These are phyloP conservation scores for Flammula alnicola DNA, from an alignment of 1,284 basidiomycete species.

Conservation along the genomic window DNA sequence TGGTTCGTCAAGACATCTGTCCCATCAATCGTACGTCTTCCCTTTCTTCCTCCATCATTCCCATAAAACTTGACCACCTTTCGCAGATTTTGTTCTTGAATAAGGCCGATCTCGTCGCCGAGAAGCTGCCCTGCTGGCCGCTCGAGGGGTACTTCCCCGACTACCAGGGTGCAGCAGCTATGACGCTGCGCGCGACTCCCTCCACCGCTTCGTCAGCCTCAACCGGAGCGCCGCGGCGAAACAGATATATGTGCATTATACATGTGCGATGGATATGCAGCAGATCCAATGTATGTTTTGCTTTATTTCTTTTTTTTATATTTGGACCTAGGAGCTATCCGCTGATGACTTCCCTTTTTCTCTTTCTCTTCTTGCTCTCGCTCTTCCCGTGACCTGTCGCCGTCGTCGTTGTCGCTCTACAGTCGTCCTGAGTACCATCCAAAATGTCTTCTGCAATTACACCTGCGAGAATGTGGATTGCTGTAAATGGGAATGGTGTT, in stretches of 20 bases:
- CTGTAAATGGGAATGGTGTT: constrained; percentile 55
- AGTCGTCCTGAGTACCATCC: constrained; percentile 83
- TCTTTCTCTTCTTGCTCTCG: too few relatives aligned
- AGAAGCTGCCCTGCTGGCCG: constrained; percentile 89
- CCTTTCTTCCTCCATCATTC: not conserved
- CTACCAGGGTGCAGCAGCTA: constrained; percentile 81
- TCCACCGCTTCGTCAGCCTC: constrained; percentile 85
- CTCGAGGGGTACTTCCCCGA: constrained; percentile 90
- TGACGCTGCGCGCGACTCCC: constrained; percentile 81
- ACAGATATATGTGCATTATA: constrained; percentile 89
- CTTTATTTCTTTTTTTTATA: constrained; percentile 4
- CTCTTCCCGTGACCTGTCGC: too few relatives aligned
- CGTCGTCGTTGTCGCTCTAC: too few relatives aligned
- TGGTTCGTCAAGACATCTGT: constrained; percentile 95
- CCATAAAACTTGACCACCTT: not conserved
- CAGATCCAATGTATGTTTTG: constrained; percentile 76
- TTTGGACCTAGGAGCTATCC: too few relatives aligned
- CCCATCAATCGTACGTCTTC: constrained; percentile 69
- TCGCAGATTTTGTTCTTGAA: constrained; percentile 85
- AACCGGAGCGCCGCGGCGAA: constrained; percentile 89
- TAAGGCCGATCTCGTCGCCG: constrained; percentile 96
- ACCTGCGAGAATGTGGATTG: constrained; percentile 85
- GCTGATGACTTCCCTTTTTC: too few relatives aligned
- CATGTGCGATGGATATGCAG: constrained; percentile 88
- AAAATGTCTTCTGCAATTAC: constrained; percentile 85